Percentiles rank a stretch among this genome's conserved stretches.
Conservation (phyloP, 192 early-diverging fungal genomes). For the Mycoemilia scoparia region DNA sequence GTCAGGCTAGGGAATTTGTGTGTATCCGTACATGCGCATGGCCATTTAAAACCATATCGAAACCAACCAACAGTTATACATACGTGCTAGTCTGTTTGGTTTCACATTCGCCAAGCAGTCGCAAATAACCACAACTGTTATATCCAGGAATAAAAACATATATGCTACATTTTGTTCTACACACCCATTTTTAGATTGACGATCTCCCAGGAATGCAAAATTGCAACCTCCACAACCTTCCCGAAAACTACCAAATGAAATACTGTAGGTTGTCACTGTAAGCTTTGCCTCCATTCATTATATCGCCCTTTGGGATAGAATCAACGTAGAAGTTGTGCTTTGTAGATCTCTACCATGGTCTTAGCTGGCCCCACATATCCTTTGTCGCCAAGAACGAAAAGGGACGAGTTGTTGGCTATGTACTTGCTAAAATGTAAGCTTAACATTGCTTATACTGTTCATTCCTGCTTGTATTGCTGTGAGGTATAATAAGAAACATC, state of each 20-base stretch:
- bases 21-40: too few relatives aligned
- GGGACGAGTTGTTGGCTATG: slow-evolving; percentile 90
- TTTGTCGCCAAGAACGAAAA: slow-evolving; percentile 87
- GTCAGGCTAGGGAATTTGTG: too few relatives aligned
- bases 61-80: too few relatives aligned
- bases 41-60: too few relatives aligned
- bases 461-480: slow-evolving; percentile 1
- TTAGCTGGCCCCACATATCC: slow-evolving; percentile 82
- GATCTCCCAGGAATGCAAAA: slow-evolving; percentile 94
- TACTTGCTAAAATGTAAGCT: slow-evolving; percentile 96
- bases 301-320: not conserved
- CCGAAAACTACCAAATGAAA: slow-evolving; percentile 99
- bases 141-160: too few relatives aligned
- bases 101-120: too few relatives aligned
- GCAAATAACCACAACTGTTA: too few relatives aligned
- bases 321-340: not conserved
- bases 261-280: slow-evolving; percentile 67
- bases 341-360: slow-evolving; percentile 55
- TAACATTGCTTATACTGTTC: slow-evolving; percentile 1
- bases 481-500: not conserved
- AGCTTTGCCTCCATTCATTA: not conserved
- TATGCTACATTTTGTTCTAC: too few relatives aligned
- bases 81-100: too few relatives aligned
- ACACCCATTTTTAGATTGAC: too few relatives aligned
- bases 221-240: slow-evolving; percentile 92